These are phyloP conservation scores for Colletotrichum horii DNA, from an alignment of 2,329 filamentous ascomycete genomes.

Conservation along the genomic window DNA sequence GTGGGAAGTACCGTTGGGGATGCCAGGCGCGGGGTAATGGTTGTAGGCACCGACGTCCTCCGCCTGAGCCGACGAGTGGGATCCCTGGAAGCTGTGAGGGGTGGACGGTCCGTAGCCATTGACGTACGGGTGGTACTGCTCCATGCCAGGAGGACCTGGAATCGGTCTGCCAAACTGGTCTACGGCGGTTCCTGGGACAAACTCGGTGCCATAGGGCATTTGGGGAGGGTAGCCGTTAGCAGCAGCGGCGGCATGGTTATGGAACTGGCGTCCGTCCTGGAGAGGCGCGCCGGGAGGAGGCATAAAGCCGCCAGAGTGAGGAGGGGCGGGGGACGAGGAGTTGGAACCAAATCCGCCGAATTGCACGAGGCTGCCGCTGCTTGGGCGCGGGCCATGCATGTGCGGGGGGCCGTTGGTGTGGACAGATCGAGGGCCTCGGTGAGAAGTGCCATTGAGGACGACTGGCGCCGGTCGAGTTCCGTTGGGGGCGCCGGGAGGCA, in stretches of 20 bases:
- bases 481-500: slow-evolving; percentile 32
- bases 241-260: slow-evolving; percentile 24
- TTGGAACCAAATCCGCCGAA: slow-evolving; percentile 63
- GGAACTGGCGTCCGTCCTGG: slow-evolving; percentile 36
- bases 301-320: slow-evolving; percentile 51
- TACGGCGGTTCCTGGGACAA: slow-evolving; percentile 37
- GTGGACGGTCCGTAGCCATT: slow-evolving; percentile 58
- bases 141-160: slow-evolving; percentile 34
- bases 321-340: slow-evolving; percentile 61
- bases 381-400: slow-evolving; percentile 58
- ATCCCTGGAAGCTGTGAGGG: slow-evolving; percentile 66
- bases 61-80: slow-evolving; percentile 58
- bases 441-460: slow-evolving; percentile 36
- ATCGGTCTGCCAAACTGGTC: slow-evolving; percentile 43
- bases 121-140: slow-evolving; percentile 35
- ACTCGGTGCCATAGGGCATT: slow-evolving; percentile 39
- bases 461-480: slow-evolving; percentile 31
- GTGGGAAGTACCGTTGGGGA: slow-evolving; percentile 38
- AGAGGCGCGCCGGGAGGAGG: slow-evolving; percentile 51
- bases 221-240: slow-evolving; percentile 43
- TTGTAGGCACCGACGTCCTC: slow-evolving; percentile 48
- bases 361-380: slow-evolving; percentile 56
- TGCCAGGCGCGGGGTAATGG: slow-evolving; percentile 43
- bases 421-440: slow-evolving; percentile 35
- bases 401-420: slow-evolving; percentile 38